Evolutionary conservation across 2,329 filamentous ascomycete species (phyloP), one percentile per base, ranked within the genome.

Genomic region (Rachicladosporium sp.): DNA sequence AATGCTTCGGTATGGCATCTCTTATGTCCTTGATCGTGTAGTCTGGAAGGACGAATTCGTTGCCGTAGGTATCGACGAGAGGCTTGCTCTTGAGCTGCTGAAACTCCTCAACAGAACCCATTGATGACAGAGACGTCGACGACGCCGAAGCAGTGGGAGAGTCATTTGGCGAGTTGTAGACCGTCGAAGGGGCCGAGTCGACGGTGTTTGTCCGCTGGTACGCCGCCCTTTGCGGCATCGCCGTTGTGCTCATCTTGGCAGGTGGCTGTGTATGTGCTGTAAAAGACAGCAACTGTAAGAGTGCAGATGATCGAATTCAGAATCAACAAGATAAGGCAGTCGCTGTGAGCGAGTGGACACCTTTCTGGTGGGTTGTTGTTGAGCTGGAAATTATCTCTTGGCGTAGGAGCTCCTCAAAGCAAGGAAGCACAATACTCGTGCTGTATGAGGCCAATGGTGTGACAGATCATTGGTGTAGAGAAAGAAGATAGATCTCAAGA

Each of bases 11-110:
- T 52, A 98, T 98, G 61, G 91, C 91, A 67, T 94, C 83, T 57
- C 86, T 81, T 60, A 98, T 89, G 60, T 98, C 77, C 73, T 94
- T 94, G 74, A 98, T 93, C 59, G 87, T 93, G 71, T 82, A 98
- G 66, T 96, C 81, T 51, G 91, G 91, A 42, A 93, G 73, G 63
- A 85, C 72, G 70, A 98, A 98, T 57, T 87, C 75, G 65, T 96
- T 94, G 65, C 91, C 91, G 62, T 93, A 91, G 9, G 86, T 89
- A 67, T 98, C 88, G 48, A 91, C 56, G 51, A 98, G 75, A 53
- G 75, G 76, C 51, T 74, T 78, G 50, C 60, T 48, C 49, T 67
- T 63, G 47, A 59, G 58, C 27, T 58, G 56, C 50, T 71, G 69
- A 41, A 71, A 74, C 33, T 74, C 69, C 27, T 58, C 55, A 41